Evolutionary conservation across 2,329 filamentous ascomycete species (phyloP).

Genomic region (Exophiala alcalophila): DNA sequence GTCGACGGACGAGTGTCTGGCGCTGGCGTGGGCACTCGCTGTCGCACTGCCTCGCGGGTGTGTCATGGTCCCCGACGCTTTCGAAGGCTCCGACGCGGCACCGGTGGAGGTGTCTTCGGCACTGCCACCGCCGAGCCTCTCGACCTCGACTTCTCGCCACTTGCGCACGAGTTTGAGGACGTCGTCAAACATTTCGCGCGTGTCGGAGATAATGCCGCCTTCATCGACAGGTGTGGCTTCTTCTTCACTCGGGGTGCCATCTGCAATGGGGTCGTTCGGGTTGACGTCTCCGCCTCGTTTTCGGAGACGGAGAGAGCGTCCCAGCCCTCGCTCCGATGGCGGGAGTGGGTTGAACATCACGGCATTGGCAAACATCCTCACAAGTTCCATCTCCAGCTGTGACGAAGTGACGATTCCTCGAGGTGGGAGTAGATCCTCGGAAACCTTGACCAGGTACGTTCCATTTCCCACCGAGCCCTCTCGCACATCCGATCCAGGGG

Average conservation of each 20-base stretch:
- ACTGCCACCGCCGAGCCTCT: conserved; percentile 30
- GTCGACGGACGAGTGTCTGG: conserved; percentile 25
- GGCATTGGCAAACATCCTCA: conserved; percentile 96
- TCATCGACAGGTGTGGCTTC: conserved; percentile 69
- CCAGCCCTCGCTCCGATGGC: conserved; percentile 59
- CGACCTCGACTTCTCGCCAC: conserved; percentile 67
- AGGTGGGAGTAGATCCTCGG: conserved; percentile 75
- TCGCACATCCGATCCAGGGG: not conserved
- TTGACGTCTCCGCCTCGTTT: conserved; percentile 37
- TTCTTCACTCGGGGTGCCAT: conserved; percentile 34
- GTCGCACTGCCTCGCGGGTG: not conserved
- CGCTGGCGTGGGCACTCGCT: conserved; percentile 10
- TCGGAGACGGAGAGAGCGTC: conserved; percentile 52
- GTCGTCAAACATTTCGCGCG: conserved; percentile 83
- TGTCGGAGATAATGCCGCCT: conserved; percentile 82
- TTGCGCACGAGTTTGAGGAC: conserved; percentile 75
- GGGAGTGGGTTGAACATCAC: conserved; percentile 97
- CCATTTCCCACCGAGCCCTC: conserved; percentile 39
- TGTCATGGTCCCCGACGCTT: too few relatives aligned
- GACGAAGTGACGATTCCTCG: conserved; percentile 88
- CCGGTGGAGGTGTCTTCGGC: not conserved
- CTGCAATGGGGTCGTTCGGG: conserved; percentile 45
- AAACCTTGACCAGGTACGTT: conserved; percentile 51
- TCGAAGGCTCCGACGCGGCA: too few relatives aligned
- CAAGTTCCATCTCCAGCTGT: conserved; percentile 87